Evolutionary conservation across 192 early-diverging fungal species (phyloP), one percentile per base, ranked within the genome.

Genomic region (Phycomyces blakesleeanus): DNA sequence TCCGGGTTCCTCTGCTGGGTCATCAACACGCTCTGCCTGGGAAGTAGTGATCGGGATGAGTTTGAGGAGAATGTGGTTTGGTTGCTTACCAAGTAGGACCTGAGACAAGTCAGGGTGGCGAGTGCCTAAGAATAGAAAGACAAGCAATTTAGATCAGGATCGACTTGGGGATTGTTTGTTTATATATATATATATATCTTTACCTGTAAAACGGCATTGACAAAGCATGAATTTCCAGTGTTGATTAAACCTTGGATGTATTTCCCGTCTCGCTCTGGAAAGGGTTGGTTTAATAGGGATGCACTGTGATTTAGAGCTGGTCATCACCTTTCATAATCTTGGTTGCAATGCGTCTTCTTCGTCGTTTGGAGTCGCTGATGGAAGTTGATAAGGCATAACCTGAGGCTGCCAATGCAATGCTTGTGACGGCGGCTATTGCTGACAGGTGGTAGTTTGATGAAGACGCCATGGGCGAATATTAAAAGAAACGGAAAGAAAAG

Each of bases 141-240:
- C 29, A 34, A 34, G 29, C 2, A 34, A 7, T 34, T 34, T 34
- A n/a, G 29, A 34, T 34, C 29, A 34, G 29, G 29, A 34, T 34
- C 29, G 29, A 34, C 2, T 34, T 2, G 29, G 29, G 2, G 29
- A 34, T 34, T 34, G 29, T 34, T 34, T 34, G 29, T 34, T 34
- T 34, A 34, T 34, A 5, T 34, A 5, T 34, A 5, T 34, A 34
- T 34, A 5, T 34, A 34, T 34, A 5, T 18, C 11, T n/a, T 47
- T 47, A 47, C 44, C 44, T 96, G 94, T 38, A 96, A 61, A 4
- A 93, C 89, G 21, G 87, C 87, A 80, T 96, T 96, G 73, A 94
- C 80, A 65, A 96, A 96, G 77, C 94, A 96, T 51, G 91, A 92
- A 69, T 96, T 96, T 49, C 93, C 93, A 26, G 87, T 83, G 60